Conservation (phyloP, 2,329 filamentous ascomycete genomes). For the Bipolaris sorokiniana region DNA sequence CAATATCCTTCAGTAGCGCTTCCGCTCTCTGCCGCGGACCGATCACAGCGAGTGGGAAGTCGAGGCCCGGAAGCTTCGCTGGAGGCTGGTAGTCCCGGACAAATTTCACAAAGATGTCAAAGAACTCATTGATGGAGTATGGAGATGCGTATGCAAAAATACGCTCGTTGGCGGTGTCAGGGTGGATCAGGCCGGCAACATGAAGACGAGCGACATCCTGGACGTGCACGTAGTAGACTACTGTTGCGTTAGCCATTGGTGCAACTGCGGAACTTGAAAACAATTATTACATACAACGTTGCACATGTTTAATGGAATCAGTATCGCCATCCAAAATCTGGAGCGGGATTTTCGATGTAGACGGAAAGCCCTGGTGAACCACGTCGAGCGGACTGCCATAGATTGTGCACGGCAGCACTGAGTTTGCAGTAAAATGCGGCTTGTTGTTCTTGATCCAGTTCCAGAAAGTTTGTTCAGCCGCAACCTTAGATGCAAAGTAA, state of each 20-base stretch:
- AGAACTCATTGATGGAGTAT: conserved; percentile 19
- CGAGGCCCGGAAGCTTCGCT: conserved; percentile 14
- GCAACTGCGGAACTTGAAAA: not conserved
- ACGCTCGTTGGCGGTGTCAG: conserved; percentile 19
- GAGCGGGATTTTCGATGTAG: conserved; percentile 16
- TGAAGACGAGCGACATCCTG: conserved; percentile 30
- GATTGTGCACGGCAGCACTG: conserved; percentile 24
- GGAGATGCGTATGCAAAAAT: conserved; percentile 19
- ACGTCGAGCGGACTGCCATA: conserved; percentile 20
- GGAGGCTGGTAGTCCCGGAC: conserved; percentile 5
- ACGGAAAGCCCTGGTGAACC: conserved; percentile 22
- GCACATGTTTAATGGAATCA: conserved; percentile 18
- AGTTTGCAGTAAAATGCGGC: conserved; percentile 50
- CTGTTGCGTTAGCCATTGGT: conserved; percentile 1
- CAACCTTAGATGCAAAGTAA: conserved; percentile 53
- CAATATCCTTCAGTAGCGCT: conserved; percentile 11
- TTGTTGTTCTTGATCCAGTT: conserved; percentile 50
- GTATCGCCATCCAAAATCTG: conserved; percentile 19
- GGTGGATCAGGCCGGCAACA: conserved; percentile 23
- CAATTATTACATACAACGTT: conserved; percentile 14
- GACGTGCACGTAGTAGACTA: conserved; percentile 25
- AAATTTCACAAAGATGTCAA: conserved; percentile 13
- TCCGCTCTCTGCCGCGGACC: conserved; percentile 11
- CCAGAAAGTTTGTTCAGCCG: conserved; percentile 53
- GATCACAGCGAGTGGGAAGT: conserved; percentile 16